These are phyloP conservation scores for Gymnopus androsaceus DNA, from an alignment of 1,284 basidiomycete species.

Conservation along the genomic window DNA sequence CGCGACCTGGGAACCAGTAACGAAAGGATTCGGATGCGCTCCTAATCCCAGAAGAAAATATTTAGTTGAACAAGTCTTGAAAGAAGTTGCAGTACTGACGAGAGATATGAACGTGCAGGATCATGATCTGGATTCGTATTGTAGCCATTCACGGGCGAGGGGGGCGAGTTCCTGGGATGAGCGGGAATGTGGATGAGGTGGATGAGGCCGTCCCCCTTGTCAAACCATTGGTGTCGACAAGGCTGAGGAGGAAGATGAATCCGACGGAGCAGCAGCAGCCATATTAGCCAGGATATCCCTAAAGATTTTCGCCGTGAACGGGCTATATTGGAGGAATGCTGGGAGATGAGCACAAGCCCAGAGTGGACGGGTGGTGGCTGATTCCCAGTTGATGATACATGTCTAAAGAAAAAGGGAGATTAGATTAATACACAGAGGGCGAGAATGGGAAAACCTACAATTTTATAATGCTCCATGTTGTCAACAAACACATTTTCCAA, in stretches of 20 bases:
- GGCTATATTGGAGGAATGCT: slow-evolving; percentile 72
- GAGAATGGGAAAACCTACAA: slow-evolving; percentile 50
- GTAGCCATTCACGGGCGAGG: too few relatives aligned
- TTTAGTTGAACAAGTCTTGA: neutral
- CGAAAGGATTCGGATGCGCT: neutral
- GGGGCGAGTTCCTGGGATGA: too few relatives aligned
- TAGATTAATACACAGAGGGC: slow-evolving; percentile 11
- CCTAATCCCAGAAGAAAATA: neutral
- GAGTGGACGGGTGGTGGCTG: slow-evolving; percentile 76
- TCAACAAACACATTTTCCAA: slow-evolving; percentile 82
- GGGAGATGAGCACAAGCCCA: slow-evolving; percentile 82
- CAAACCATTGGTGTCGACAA: slow-evolving; percentile 9
- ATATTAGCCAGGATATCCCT: slow-evolving; percentile 59
- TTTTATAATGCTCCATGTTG: slow-evolving; percentile 59
- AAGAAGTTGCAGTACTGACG: neutral
- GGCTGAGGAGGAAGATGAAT: too few relatives aligned
- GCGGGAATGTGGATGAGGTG: too few relatives aligned
- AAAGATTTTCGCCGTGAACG: slow-evolving; percentile 71
- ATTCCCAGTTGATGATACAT: slow-evolving; percentile 85
- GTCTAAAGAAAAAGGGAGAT: slow-evolving; percentile 45
- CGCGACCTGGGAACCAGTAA: neutral
- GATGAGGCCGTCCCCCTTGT: too few relatives aligned
- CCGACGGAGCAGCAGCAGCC: slow-evolving; percentile 30
- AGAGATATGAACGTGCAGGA: slow-evolving; percentile 2
- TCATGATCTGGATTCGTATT: neutral